Base-by-base conservation (phyloP, 306 rosid genomes). In the Ziziphus jujuba region DNA sequence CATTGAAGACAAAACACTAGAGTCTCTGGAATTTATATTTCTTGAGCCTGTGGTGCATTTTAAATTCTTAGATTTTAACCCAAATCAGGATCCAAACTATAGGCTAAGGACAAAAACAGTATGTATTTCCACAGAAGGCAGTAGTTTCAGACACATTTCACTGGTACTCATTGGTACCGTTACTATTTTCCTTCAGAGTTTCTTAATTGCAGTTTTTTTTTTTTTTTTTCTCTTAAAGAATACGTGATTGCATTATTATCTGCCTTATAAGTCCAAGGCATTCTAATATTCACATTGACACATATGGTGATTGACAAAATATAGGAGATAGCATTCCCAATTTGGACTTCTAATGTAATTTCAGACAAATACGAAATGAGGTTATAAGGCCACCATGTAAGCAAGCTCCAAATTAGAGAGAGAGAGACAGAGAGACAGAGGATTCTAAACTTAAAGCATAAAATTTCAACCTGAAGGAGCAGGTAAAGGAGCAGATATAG, bases 401-500 rank as follows among this genome's bases (percentile, higher is more conserved):
- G 8, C 8, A 55, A 22, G 7, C 16, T 0, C 2, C 20, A 55
- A 55, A 22, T 23, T 5, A 22, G 23, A 11, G 34, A 55, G 31
- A 11, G 58, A 53, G 52, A 74, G 61, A n/a, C n/a, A 76, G 31
- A 61, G 53, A 43, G 61, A 47, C 23, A 31, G 24, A 49, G 61
- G 17, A 38, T 14, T 38, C 19, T 11, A 59, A 56, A 49, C 20
- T 28, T 19, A 19, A 43, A 64, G 56, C 49, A 72, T 7, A 65
- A 67, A 21, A 55, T 35, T 58, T 72, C 65, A 71, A 90, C 97
- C 97, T 83, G 93, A 70, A 77, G 90, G 79, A 80, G 79, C 72
- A n/a, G 82, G 95, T 59, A 81, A 65, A 28, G 91, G 80, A 77
- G 85, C 80, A 77, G 85, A 83, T 63, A 80, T 33, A 72, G 89